phyloP scores from a whole-genome alignment of 129 eudicot species.

The Lonicera japonica region DNA sequence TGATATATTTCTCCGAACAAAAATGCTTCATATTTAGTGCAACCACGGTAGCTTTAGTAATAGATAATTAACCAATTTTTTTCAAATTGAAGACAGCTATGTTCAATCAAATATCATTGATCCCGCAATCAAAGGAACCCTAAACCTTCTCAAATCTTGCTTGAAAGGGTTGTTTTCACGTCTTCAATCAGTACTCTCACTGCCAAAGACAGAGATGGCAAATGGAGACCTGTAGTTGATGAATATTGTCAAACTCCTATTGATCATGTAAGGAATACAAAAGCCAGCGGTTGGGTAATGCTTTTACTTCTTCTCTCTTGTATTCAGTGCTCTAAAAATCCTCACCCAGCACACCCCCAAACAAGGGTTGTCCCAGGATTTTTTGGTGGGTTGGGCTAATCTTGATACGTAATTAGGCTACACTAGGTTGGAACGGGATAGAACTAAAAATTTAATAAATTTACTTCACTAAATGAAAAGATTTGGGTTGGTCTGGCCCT shows the following conservation, averaged over 20 bases:
- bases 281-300: constrained; percentile 82
- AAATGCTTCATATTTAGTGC: too few species aligned
- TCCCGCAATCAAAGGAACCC: constrained; percentile 64
- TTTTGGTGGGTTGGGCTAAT: too few species aligned
- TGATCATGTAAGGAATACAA: constrained; percentile 43
- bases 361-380: too few species aligned
- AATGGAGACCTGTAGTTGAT: constrained; percentile 57
- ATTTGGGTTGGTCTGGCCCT: too few species aligned
- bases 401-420: too few species aligned
- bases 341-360: too few species aligned
- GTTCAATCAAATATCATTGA: constrained; percentile 45
- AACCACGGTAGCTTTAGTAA: too few species aligned
- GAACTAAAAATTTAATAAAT: neutral
- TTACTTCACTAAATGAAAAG: too few species aligned
- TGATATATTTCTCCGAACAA: too few species aligned
- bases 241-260: constrained; percentile 58
- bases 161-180: constrained; percentile 68
- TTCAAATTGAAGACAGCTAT: constrained; percentile 37
- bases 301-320: neutral
- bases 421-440: too few species aligned
- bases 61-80: neutral
- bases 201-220: constrained; percentile 43
- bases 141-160: constrained; percentile 77
- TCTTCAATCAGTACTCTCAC: constrained; percentile 87
- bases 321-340: too few species aligned